Conservation (phyloP, 352 stramenopile genomes). For the Globisporangium mamillatum region DNA sequence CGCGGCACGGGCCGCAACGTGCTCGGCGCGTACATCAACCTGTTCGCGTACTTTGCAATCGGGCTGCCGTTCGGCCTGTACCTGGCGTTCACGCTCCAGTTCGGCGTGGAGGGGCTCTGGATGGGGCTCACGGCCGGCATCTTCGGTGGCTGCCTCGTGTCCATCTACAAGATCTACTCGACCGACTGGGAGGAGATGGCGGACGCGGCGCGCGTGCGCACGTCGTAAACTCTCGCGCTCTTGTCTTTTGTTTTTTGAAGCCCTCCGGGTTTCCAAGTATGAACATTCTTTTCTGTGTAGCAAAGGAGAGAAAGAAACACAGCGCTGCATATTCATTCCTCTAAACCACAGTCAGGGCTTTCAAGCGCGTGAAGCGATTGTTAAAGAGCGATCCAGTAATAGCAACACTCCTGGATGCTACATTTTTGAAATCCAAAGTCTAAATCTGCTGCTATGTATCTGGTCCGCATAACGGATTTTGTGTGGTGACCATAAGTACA, state of each 20-base stretch:
- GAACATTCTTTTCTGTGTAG: neutral
- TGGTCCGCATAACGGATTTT: no score
- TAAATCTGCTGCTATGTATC: no score
- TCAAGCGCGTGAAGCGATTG: neutral
- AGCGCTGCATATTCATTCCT: neutral
- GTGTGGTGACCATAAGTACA: no score
- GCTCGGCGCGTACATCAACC: slow-evolving; percentile 57
- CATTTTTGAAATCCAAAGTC: no score
- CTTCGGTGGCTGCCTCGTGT: slow-evolving; percentile 49
- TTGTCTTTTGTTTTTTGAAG: neutral
- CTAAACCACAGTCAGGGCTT: neutral
- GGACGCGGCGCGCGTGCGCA: slow-evolving; percentile 47
- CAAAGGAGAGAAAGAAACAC: neutral
- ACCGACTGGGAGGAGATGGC: slow-evolving; percentile 61
- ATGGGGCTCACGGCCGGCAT: slow-evolving; percentile 59
- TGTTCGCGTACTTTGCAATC: slow-evolving; percentile 71
- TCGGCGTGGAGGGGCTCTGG: slow-evolving; percentile 75
- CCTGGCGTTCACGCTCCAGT: slow-evolving; percentile 55
- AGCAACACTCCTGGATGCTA: no score
- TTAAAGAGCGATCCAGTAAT: neutral
- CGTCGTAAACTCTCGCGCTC: slow-evolving; percentile 25
- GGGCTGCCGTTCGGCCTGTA: slow-evolving; percentile 58
- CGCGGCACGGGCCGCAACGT: slow-evolving; percentile 57
- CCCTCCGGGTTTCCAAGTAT: neutral
- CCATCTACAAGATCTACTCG: slow-evolving; percentile 54